Evolutionary conservation across 2,329 filamentous ascomycete species (phyloP).

Genomic region (Zalaria obscura): DNA sequence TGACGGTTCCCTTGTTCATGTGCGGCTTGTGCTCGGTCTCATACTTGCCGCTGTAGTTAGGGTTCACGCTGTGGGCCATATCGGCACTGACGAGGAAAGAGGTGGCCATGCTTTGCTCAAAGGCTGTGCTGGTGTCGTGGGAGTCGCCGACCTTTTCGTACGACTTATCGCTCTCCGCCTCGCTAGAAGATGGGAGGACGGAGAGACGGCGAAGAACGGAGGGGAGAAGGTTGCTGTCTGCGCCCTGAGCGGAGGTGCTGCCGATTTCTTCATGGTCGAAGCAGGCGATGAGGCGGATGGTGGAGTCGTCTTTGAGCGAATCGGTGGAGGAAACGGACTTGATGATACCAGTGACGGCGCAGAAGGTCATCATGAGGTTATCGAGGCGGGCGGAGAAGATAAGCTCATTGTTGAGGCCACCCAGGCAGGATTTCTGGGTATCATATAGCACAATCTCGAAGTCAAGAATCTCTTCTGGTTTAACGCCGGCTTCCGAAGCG

Average conservation of each 20-base stretch:
- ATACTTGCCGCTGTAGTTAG: constrained; percentile 88
- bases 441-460: constrained; percentile 98
- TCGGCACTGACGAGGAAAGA: constrained; percentile 94
- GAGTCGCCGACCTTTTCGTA: constrained; percentile 41
- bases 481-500: constrained; percentile 60
- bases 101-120: constrained; percentile 79
- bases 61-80: constrained; percentile 94
- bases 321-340: constrained; percentile 51
- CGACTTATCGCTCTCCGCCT: constrained; percentile 44
- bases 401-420: constrained; percentile 83
- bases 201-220: constrained; percentile 76
- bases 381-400: constrained; percentile 93
- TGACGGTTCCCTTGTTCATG: constrained; percentile 92
- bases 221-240: constrained; percentile 82
- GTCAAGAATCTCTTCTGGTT: constrained; percentile 63
- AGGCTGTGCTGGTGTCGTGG: constrained; percentile 57
- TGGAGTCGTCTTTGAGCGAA: constrained; percentile 55
- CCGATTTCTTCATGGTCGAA: constrained; percentile 99
- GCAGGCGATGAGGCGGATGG: constrained; percentile 80
- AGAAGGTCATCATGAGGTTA: constrained; percentile 94
- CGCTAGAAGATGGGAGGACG: constrained; percentile 51
- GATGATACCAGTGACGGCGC: constrained; percentile 73
- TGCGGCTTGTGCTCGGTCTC: constrained; percentile 80
- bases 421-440: constrained; percentile 78
- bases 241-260: constrained; percentile 81